Percentiles rank a stretch among this genome's conserved stretches.
Conservation (phyloP, 164 flowering plant genomes). For the Umbellularia californica region DNA sequence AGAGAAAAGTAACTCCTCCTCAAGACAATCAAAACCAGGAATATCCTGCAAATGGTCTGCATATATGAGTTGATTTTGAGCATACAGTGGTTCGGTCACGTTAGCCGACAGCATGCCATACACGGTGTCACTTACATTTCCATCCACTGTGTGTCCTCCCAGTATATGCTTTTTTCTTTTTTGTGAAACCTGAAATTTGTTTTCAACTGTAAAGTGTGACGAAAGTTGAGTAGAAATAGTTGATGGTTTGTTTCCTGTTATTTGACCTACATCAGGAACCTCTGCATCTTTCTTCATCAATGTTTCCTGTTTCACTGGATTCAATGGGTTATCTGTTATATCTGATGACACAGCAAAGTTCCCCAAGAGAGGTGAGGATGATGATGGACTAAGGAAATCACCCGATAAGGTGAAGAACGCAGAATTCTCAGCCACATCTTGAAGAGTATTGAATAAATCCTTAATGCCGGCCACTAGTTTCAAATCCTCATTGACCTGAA, state of each 20-base stretch:
- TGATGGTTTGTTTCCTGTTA: conserved; percentile 10
- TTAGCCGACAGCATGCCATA: conserved; percentile 7
- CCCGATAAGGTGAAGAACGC: conserved; percentile 11
- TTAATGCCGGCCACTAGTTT: conserved; percentile 36
- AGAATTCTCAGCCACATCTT: conserved; percentile 10
- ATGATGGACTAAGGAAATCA: conserved; percentile 19
- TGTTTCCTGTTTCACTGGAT: conserved; percentile 8
- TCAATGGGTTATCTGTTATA: neutral
- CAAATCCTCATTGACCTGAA: conserved; percentile 59
- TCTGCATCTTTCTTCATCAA: conserved; percentile 16
- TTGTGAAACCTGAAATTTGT: conserved; percentile 19
- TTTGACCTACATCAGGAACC: conserved; percentile 11
- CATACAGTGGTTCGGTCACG: conserved; percentile 12
- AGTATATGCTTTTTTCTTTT: conserved; percentile 6
- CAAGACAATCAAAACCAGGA: conserved; percentile 18
- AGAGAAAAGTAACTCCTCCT: conserved; percentile 21
- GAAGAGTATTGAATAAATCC: conserved; percentile 33
- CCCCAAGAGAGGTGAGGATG: conserved; percentile 21
- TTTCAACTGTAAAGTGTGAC: conserved; percentile 16
- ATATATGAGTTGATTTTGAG: conserved; percentile 12
- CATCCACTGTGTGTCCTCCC: neutral
- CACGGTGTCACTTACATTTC: conserved; percentile 9
- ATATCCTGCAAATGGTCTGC: conserved; percentile 14
- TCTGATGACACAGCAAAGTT: conserved; percentile 24
- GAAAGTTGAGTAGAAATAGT: conserved; percentile 10